Evolutionary conservation across 1,139 yeast species (phyloP), one percentile per base, ranked within the genome.

Genomic region (Geotrichum carabidarum): DNA sequence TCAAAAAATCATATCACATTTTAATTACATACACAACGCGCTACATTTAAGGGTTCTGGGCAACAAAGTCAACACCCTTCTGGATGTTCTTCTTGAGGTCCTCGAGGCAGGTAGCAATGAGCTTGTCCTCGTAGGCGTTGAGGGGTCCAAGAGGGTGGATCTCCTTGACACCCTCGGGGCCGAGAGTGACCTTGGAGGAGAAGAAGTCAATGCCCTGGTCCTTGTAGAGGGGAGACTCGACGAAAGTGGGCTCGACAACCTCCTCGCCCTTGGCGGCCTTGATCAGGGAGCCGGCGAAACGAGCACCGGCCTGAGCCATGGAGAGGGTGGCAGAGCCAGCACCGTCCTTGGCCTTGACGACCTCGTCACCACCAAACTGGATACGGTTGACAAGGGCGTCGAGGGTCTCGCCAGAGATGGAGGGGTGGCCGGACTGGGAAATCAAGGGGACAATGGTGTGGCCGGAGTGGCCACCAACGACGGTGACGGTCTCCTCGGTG

Each of bases 291-390:
- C 84, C 86, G 60, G 97, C 95, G 64, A 88, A 82, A 71, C 86
- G 81, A 70, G 82, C 90, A 64, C 94, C 96, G 52, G 97, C 96
- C 71, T 89, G 93, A 51, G 97, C 97, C 97, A 91, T 91, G 55
- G 96, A 87, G 63, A 91, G 78, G 52, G 98, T 91, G 61, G 96
- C 96, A 52, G 96, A 87, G 57, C 97, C 97, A 61, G 85, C 83
- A 68, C 97, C 97, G 70, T 88, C 85, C 78, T 91, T 91, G 66
- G 97, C 97, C 75, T 86, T 78, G 65, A 91, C 97, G 65, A 91
- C 95, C 77, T 91, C 97, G 70, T 91, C 97, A 74, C 97, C 97
- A 70, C 97, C 98, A 70, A 84, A 89, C 76, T 90, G 97, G 69
- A 90, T 89, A 74, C 96, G 84, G 78, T 87, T 81, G 68, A 88